A percentile compares a stretch with the other conserved stretches of the same genome.
Conservation (phyloP, 345 rosid genomes). For the Clausena lansium region DNA sequence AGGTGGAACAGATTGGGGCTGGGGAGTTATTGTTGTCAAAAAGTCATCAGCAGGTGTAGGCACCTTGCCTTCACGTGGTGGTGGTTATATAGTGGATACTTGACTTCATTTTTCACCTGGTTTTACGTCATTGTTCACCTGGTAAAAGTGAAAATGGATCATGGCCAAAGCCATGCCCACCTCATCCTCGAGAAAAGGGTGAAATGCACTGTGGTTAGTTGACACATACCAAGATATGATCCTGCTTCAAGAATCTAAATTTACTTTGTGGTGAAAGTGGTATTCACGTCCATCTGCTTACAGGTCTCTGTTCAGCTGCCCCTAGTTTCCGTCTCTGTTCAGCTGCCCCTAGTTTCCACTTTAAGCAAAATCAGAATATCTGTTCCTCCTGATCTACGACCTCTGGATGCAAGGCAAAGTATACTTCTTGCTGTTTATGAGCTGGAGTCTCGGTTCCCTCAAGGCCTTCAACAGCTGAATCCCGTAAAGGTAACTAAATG, state of each 20-base stretch:
- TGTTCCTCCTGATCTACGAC: constrained; percentile 88
- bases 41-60: constrained; percentile 61
- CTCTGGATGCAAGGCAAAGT: constrained; percentile 93
- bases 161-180: constrained; percentile 91
- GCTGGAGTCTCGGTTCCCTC: constrained; percentile 75
- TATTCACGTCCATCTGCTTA: constrained; percentile 21
- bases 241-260: not conserved
- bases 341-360: constrained; percentile 71
- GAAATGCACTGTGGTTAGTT: constrained; percentile 99
- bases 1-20: constrained; percentile 98
- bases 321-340: too few relatives aligned
- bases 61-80: constrained; percentile 55
- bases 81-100: constrained; percentile 87
- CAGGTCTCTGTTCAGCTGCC: constrained; percentile 97
- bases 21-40: constrained; percentile 97
- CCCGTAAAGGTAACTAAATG: constrained; percentile 71
- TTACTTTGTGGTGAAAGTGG: constrained; percentile 11
- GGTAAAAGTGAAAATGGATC: constrained; percentile 79
- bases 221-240: not conserved
- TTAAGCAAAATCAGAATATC: constrained; percentile 75
- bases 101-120: constrained; percentile 89
- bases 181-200: constrained; percentile 89
- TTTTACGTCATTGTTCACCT: too few relatives aligned
- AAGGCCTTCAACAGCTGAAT: constrained; percentile 93
- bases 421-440: constrained; percentile 85